Evolutionary conservation across 1,284 basidiomycete species (phyloP), one percentile per base, ranked within the genome.

Genomic region (Sporisorium iseilematis-ciliati): DNA sequence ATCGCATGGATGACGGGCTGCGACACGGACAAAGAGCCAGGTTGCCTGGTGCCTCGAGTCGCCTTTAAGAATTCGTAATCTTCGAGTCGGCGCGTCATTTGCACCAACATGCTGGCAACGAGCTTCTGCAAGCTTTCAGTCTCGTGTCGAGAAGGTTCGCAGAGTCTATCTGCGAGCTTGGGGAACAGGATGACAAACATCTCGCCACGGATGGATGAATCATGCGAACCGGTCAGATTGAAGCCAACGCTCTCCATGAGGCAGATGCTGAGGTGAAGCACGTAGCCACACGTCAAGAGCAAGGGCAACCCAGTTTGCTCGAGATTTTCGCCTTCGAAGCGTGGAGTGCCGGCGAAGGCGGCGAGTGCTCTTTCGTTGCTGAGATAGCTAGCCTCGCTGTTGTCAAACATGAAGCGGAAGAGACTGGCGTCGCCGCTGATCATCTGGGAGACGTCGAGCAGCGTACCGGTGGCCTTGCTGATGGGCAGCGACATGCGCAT

Each of bases 201-300:
- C 42, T 42, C 48, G 25, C 40, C 57, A 12, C 64, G 52, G 20
- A 60, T 51, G 18, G 53, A 29, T n/a, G n/a, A 12, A 7, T 33
- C 64, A 38, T 50, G 23, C n/a, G 31, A 14, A 41, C 64, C 53
- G 21, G 45, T 56, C 23, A 56, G 57, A 2, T 23, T 29, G 14
- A 59, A 65, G n/a, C 20, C 26, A 31, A 54, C 18, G 23, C 43
- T 40, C 23, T 65, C 63, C 56, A 65, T 50, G 43, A 65, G 7
- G 8, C 35, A 41, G 26, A 65, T 65, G 46, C 43, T 43, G 52
- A 65, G 51, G 63, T 66, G 64, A 1, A 66, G 57, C 11, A 66
- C n/a, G 21, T 60, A 60, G 0, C 64, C 57, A 42, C 52, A 66
- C 6, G 64, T 66, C 52, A 66, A 41, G 10, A 66, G 46, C 31